These are phyloP conservation scores for Solanum dulcamara DNA, from an alignment of 257 asterid species.

Conservation along the genomic window DNA sequence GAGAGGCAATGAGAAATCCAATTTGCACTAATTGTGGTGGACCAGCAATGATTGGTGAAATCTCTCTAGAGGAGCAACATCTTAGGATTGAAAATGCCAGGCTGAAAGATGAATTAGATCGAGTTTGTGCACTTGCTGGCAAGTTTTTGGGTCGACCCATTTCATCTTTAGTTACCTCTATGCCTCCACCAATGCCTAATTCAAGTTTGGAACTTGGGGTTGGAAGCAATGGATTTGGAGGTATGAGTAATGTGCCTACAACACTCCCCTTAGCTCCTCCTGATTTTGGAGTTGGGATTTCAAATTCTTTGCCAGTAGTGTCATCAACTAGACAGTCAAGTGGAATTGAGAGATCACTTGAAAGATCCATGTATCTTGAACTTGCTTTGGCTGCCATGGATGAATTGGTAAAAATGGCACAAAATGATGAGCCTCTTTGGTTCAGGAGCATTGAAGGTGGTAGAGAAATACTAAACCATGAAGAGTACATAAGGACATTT, in stretches of 20 bases:
- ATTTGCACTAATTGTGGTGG: slow-evolving; percentile 47
- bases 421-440: slow-evolving; percentile 74
- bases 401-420: slow-evolving; percentile 72
- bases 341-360: slow-evolving; percentile 41
- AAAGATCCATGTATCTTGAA: slow-evolving; percentile 77
- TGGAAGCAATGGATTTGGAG: slow-evolving; percentile 48
- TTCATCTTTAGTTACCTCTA: slow-evolving; percentile 13
- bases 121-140: slow-evolving; percentile 49
- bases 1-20: slow-evolving; percentile 48
- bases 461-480: slow-evolving; percentile 31
- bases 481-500: slow-evolving; percentile 31
- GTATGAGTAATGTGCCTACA: slow-evolving; percentile 15
- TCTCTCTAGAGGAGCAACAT: slow-evolving; percentile 44
- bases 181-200: slow-evolving; percentile 34
- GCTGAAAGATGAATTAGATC: slow-evolving; percentile 42
- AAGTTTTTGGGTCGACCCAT: slow-evolving; percentile 44
- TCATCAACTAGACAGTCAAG: slow-evolving; percentile 9
- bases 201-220: slow-evolving; percentile 70
- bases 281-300: slow-evolving; percentile 38
- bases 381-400: slow-evolving; percentile 88
- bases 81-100: slow-evolving; percentile 41
- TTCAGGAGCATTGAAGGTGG: slow-evolving; percentile 46
- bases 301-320: slow-evolving; percentile 19
- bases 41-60: slow-evolving; percentile 47
- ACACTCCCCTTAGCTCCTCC: slow-evolving; percentile 28